Evolutionary conservation across 306 rosid species (phyloP), one percentile per base, ranked within the genome.

Genomic region (Casuarina glauca): DNA sequence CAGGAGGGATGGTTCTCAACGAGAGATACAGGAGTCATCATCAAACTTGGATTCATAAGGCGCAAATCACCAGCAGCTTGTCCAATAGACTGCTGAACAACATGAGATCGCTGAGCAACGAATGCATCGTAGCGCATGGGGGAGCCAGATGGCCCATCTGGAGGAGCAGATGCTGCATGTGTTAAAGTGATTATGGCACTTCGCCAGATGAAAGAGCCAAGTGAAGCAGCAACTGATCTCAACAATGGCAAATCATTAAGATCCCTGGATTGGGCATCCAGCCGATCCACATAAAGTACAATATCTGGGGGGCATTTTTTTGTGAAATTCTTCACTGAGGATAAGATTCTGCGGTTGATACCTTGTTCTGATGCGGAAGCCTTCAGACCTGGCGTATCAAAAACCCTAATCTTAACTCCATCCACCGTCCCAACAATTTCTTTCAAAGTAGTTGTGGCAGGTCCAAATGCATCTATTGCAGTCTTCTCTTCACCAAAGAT

Each of bases 1-100:
- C 99, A 95, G 26, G 96, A 91, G 46, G 96, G 96, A 71, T 96
- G 99, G 84, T 96, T 96, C 85, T 96, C 99, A 66, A 90, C 98
- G 35, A 96, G 96, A 38, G 98, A 85, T 68, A 93, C 90, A 3
- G 97, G 97, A 82, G 88, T 95, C 98, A 93, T 90, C 72, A 84
- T 90, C 70, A 84, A 75, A 78, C 88, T 86, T 12, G 99, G 97
- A 87, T 83, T 96, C 89, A 91, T 88, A 45, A 91, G 83, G 32
- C 99, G 90, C 39, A 96, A 81, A 84, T 93, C 99, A 10, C 98
- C 99, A 78, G 88, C 91, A 76, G 99, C 97, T 81, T 96, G 99
- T 78, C 98, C 99, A 78, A 96, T 91, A 17, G 90, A 78, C 83
- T 93, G 99, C 86, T 93, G 98, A 82, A 96, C 89, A 73, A 91